These are phyloP conservation scores for Fusarium continuum DNA, from an alignment of 2,329 filamentous ascomycete species.

Conservation along the genomic window DNA sequence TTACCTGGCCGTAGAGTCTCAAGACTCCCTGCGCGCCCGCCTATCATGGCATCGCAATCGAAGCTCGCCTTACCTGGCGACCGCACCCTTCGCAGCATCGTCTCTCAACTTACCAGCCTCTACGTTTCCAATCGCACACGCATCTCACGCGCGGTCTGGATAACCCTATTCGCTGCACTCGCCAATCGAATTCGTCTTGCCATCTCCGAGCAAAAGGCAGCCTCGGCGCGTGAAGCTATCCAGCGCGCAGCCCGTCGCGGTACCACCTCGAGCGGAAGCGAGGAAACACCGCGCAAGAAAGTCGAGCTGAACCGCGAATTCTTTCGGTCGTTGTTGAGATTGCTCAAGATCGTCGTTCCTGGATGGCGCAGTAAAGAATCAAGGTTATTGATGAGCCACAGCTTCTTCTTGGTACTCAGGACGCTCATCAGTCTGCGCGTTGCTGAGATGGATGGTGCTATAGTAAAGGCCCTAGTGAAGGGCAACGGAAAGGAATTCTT, in stretches of 20 bases:
- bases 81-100: constrained; percentile 69
- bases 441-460: constrained; percentile 90
- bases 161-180: constrained; percentile 82
- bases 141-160: constrained; percentile 85
- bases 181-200: constrained; percentile 90
- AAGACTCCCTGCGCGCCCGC: constrained; percentile 15
- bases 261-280: constrained; percentile 55
- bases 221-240: constrained; percentile 73
- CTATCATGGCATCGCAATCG: constrained; percentile 82
- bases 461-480: constrained; percentile 91
- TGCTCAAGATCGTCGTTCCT: constrained; percentile 89
- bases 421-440: constrained; percentile 96
- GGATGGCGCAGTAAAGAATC: constrained; percentile 91
- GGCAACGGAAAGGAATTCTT: constrained; percentile 92
- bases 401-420: constrained; percentile 87
- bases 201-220: constrained; percentile 91
- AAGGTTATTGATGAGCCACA: constrained; percentile 86
- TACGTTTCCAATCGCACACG: constrained; percentile 83
- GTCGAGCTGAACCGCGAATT: constrained; percentile 92
- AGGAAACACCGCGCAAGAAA: constrained; percentile 70
- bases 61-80: constrained; percentile 71
- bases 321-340: constrained; percentile 75
- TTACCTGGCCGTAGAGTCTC: neutral
- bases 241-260: constrained; percentile 58
- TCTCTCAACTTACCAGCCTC: constrained; percentile 73